Evolutionary conservation across 306 rosid species (phyloP).

Genomic region (Quercus suber): DNA sequence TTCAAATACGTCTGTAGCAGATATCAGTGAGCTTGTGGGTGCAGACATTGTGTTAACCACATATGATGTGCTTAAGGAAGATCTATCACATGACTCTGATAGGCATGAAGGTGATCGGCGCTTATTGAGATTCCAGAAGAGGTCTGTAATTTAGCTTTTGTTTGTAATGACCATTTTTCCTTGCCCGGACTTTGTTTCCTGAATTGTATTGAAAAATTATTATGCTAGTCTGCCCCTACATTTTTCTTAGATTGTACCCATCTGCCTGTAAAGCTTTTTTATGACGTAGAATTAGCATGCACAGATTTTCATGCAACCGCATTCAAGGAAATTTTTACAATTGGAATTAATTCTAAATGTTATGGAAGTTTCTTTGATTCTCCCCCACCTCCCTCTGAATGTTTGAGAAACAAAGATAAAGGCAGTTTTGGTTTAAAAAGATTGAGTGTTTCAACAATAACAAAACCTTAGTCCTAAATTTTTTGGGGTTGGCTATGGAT

Average conservation of each 20-base stretch:
- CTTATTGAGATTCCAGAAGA: conserved; percentile 84
- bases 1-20: conserved; percentile 46
- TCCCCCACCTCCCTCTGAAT: background rate
- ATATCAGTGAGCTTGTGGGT: conserved; percentile 59
- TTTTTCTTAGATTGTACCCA: background rate
- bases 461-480: no score
- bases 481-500: no score
- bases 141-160: conserved; percentile 35
- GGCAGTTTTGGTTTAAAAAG: background rate
- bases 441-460: background rate
- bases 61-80: conserved; percentile 90
- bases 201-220: background rate
- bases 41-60: conserved; percentile 90
- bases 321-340: background rate
- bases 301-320: background rate
- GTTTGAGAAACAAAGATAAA: background rate
- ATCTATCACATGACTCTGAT: conserved; percentile 88
- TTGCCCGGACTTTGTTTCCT: background rate
- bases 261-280: background rate
- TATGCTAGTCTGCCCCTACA: background rate
- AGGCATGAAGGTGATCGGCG: conserved; percentile 92
- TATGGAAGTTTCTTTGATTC: background rate
- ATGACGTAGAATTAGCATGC: background rate
- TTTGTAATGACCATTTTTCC: background rate
- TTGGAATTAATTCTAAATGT: background rate